phyloP scores from a whole-genome alignment of 164 flowering plant species.

The Piper longum region DNA sequence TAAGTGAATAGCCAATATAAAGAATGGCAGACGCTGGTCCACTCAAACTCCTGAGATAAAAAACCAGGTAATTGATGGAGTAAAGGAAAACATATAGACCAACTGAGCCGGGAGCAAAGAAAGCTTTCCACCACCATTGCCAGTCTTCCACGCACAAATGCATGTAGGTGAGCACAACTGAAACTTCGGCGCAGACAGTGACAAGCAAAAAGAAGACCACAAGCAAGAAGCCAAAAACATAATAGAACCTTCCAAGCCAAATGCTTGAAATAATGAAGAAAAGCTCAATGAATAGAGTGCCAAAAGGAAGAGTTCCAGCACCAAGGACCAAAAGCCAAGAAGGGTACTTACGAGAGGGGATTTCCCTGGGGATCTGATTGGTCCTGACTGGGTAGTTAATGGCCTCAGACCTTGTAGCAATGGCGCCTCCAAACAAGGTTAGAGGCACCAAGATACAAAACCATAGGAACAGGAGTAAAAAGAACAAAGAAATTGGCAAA shows the following conservation, averaged over 20 bases:
- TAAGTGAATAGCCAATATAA: constrained; percentile 23
- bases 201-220: constrained; percentile 22
- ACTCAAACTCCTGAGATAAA: constrained; percentile 26
- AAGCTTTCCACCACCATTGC: constrained; percentile 32
- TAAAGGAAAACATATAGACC: constrained; percentile 26
- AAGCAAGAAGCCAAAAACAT: constrained; percentile 26
- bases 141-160: constrained; percentile 28
- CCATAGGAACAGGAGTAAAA: constrained; percentile 21
- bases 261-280: constrained; percentile 28
- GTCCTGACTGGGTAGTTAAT: constrained; percentile 23
- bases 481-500: constrained; percentile 19
- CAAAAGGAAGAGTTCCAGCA: constrained; percentile 28
- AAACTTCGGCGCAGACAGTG: constrained; percentile 23
- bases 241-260: constrained; percentile 28
- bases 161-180: constrained; percentile 28
- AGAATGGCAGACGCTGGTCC: constrained; percentile 28
- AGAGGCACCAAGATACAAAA: constrained; percentile 27
- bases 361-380: constrained; percentile 25
- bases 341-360: constrained; percentile 22
- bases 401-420: constrained; percentile 19
- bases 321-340: constrained; percentile 31
- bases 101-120: constrained; percentile 26
- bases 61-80: constrained; percentile 25
- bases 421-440: constrained; percentile 22
- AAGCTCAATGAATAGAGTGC: constrained; percentile 25